A percentile compares a stretch with the other conserved stretches of the same genome.
phyloP scores from a whole-genome alignment of 495 filamentous ascomycete species.

The Bacidia rubella region DNA sequence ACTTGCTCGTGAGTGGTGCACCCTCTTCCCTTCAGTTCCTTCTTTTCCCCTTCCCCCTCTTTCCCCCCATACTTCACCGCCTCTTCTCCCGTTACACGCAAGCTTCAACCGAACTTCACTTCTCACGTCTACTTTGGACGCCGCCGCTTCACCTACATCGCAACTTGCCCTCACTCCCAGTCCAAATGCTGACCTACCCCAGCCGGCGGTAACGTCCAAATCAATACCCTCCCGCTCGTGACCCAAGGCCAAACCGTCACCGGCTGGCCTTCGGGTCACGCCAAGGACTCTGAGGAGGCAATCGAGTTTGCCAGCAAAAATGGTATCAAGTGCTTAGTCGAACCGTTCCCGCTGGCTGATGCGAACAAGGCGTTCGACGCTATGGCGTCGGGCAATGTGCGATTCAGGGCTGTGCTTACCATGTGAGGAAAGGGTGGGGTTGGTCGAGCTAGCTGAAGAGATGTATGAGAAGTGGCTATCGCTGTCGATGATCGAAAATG shows the following conservation, averaged over 20 bases:
- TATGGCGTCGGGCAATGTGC: slow-evolving; percentile 30
- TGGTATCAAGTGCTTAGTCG: slow-evolving; percentile 45
- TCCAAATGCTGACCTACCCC: slow-evolving; percentile 5
- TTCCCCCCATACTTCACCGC: neutral
- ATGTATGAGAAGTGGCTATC: too few species aligned
- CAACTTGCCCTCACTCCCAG: too few species aligned
- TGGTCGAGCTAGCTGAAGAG: too few species aligned
- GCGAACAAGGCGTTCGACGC: slow-evolving; percentile 33
- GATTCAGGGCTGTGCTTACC: slow-evolving; percentile 32
- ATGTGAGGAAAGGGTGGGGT: too few species aligned
- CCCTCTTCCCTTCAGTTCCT: too few species aligned
- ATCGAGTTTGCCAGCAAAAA: slow-evolving; percentile 44
- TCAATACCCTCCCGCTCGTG: slow-evolving; percentile 38
- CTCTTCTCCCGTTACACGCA: neutral
- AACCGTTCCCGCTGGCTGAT: slow-evolving; percentile 45
- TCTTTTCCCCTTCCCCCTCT: too few species aligned
- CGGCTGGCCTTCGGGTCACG: slow-evolving; percentile 49
- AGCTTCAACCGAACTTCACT: too few species aligned
- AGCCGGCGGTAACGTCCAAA: slow-evolving; percentile 36
- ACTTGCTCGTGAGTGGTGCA: slow-evolving; percentile 35
- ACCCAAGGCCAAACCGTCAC: slow-evolving; percentile 35
- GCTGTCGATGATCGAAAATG: too few species aligned
- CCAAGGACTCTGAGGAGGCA: slow-evolving; percentile 48
- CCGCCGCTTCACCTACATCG: too few species aligned
- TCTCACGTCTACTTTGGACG: too few species aligned